A percentile compares a stretch with the other conserved stretches of the same genome.
phyloP scores from a whole-genome alignment of 352 stramenopile species.

The Phytophthora megakarya region DNA sequence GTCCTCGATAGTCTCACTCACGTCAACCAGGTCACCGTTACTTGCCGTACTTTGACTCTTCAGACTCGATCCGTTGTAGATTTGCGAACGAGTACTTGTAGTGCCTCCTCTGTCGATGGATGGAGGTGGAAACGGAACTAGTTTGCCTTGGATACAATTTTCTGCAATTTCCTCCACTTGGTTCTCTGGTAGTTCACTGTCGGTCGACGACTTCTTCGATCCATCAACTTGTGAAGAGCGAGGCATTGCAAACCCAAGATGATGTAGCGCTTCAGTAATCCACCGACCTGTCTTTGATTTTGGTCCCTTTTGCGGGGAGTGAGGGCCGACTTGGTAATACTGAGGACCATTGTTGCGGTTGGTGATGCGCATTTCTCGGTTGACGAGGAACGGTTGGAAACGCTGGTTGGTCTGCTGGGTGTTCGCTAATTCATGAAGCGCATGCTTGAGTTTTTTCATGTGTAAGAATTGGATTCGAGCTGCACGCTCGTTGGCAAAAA shows the following conservation, averaged over 20 bases:
- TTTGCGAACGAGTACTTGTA: conserved; percentile 22
- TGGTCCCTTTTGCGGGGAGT: conserved; percentile 13
- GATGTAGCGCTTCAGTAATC: conserved; percentile 46
- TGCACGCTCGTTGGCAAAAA: conserved; percentile 63
- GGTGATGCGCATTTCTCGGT: conserved; percentile 42
- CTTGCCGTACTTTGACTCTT: background rate
- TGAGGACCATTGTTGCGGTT: conserved; percentile 14
- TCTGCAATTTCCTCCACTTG: conserved; percentile 24
- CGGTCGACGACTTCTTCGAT: background rate
- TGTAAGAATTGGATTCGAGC: conserved; percentile 65
- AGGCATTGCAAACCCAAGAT: conserved; percentile 49
- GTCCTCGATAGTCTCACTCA: background rate
- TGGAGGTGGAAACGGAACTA: conserved; percentile 42
- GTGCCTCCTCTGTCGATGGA: background rate
- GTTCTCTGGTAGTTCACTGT: conserved; percentile 13
- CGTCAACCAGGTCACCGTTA: conserved; percentile 4
- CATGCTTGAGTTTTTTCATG: conserved; percentile 80
- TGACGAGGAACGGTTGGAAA: conserved; percentile 44
- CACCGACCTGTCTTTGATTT: conserved; percentile 21
- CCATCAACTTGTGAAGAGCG: conserved; percentile 2
- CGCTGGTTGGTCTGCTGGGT: conserved; percentile 65
- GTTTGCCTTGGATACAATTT: conserved; percentile 41
- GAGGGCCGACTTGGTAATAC: background rate
- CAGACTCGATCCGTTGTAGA: conserved; percentile 19
- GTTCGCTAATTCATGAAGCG: conserved; percentile 54